A percentile compares a stretch with the other conserved stretches of the same genome.
Conservation (phyloP, 768 basidiomycete genomes). For the Lactifluus subvellereus region DNA sequence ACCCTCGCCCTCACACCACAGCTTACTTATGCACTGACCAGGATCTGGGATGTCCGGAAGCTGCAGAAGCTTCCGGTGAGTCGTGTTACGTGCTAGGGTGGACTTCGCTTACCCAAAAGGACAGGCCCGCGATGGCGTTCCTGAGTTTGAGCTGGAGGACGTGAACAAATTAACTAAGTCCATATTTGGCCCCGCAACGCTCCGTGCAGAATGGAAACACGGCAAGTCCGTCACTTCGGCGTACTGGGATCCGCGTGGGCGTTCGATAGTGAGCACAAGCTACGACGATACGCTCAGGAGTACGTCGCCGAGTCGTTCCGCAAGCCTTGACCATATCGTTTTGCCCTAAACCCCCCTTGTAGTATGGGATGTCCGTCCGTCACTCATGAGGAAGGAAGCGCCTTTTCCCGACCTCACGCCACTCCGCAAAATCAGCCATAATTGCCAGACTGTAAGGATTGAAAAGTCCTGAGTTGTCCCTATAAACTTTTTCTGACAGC, state of each 20-base stretch:
- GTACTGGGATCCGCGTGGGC: slow-evolving; percentile 80
- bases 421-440: slow-evolving; percentile 56
- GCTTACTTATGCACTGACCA: slow-evolving; percentile 29
- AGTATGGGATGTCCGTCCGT: slow-evolving; percentile 75
- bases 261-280: slow-evolving; percentile 74
- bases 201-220: slow-evolving; percentile 65
- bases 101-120: slow-evolving; percentile 26
- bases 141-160: slow-evolving; percentile 37
- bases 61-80: slow-evolving; percentile 39
- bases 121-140: slow-evolving; percentile 20
- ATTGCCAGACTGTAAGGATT: slow-evolving; percentile 68
- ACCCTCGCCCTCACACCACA: neutral
- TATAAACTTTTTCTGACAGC: neutral
- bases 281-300: slow-evolving; percentile 75
- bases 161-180: slow-evolving; percentile 48
- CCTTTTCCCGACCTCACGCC: slow-evolving; percentile 61
- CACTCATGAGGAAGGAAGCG: slow-evolving; percentile 40
- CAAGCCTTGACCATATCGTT: neutral
- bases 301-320: slow-evolving; percentile 34
- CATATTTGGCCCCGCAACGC: slow-evolving; percentile 44
- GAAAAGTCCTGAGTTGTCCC: neutral
- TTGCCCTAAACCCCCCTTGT: neutral
- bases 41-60: slow-evolving; percentile 78
- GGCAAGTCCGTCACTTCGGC: slow-evolving; percentile 76
- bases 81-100: slow-evolving; percentile 25